phyloP scores from a whole-genome alignment of 495 filamentous ascomycete species.

The Penicillium mononematosum region DNA sequence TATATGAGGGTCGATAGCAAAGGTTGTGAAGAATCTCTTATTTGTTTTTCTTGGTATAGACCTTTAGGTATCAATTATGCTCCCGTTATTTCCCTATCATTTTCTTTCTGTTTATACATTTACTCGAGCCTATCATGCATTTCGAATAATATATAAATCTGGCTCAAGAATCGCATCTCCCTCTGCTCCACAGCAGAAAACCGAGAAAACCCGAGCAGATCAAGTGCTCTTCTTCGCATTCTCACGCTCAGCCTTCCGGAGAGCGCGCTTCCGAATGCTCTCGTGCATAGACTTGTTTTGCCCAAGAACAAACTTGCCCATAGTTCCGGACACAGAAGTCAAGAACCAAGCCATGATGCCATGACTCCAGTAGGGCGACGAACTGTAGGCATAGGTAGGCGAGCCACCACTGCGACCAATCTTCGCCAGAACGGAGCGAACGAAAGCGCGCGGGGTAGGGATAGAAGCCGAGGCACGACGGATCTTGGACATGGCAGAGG shows the following conservation, averaged over 20 bases:
- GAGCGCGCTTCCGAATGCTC: slow-evolving; percentile 78
- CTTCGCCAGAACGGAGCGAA: slow-evolving; percentile 73
- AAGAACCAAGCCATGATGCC: slow-evolving; percentile 83
- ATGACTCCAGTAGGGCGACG: slow-evolving; percentile 92
- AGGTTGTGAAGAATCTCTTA: not conserved
- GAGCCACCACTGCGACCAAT: slow-evolving; percentile 76
- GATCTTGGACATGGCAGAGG: slow-evolving; percentile 94
- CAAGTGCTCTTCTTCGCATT: slow-evolving; percentile 49
- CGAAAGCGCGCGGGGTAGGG: slow-evolving; percentile 79
- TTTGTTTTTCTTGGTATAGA: not conserved
- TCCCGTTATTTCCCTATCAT: not conserved
- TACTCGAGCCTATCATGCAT: not conserved
- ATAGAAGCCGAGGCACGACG: slow-evolving; percentile 71
- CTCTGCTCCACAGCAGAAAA: not conserved
- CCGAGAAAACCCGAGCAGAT: slow-evolving; percentile 1
- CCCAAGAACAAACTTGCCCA: slow-evolving; percentile 58
- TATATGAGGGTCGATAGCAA: no score
- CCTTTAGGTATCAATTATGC: not conserved
- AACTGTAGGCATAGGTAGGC: slow-evolving; percentile 71
- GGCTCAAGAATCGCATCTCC: not conserved
- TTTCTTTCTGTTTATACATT: not conserved
- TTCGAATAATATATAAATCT: not conserved
- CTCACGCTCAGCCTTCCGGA: slow-evolving; percentile 86
- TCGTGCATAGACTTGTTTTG: slow-evolving; percentile 81
- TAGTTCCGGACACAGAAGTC: slow-evolving; percentile 65